Base-by-base conservation (phyloP, 257 asterid species). In the Solanum chilense region DNA sequence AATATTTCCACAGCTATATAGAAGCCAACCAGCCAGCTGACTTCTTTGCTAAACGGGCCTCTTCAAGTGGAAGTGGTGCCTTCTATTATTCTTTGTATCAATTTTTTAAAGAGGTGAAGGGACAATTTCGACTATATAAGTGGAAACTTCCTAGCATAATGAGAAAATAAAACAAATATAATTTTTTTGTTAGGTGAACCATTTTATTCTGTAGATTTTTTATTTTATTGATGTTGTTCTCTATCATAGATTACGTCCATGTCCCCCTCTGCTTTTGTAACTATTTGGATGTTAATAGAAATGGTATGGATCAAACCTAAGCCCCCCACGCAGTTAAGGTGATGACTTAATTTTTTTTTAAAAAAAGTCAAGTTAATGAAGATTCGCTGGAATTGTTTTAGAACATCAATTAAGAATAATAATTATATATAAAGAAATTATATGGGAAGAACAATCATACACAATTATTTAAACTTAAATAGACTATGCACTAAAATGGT, bases 231-330 rank as follows among this genome's bases (percentile, higher is more conserved):
- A 15, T 15, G 58, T 49, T 49, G 21, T 15, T 49, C 9, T 6
- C 60, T 2, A 49, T 49, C 8, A 49, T 8, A 49, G 60, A 21
- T 15, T 5, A 49, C 9, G 60, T 15, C 23, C 60, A 15, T 49
- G 13, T 21, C 68, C 27, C 66, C 27, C 66, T 21, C 1, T 58
- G 5, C n/a, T 58, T 20, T 58, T 20, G 25, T 20, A 58, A n/a
- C 76, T 89, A 58, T 85, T 85, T 31, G 11, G 81, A 81, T 68
- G 87, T 86, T 25, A 7, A 58, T 91, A 12, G 86, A 84, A 16
- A 80, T 66, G 89, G 88, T 12, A 89, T 77, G 60, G 69, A 44
- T 9, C 88, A 86, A 69, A 85, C 89, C 14, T 77, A 56, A 88
- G 37, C 0, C 90, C 29, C 39, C 82, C 25, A 64, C 18, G 5